Evolutionary conservation across 495 filamentous ascomycete species (phyloP).

Genomic region (Cryomyces antarcticus): DNA sequence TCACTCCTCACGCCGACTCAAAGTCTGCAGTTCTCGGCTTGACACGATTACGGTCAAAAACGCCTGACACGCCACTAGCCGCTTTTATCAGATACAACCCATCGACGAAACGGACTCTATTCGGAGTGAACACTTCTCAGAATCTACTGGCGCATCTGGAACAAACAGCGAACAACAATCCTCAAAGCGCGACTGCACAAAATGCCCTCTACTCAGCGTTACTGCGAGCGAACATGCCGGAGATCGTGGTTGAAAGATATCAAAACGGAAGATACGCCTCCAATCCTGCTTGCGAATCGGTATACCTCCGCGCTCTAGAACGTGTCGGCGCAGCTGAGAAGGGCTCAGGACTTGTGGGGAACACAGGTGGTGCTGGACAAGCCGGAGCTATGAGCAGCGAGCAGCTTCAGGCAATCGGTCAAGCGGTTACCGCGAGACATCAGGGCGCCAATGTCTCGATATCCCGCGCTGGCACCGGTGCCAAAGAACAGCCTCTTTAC

Average conservation of each 20-base stretch:
- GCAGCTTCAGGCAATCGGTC: constrained; percentile 65
- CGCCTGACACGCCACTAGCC: no score
- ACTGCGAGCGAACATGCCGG: constrained; percentile 77
- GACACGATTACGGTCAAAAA: no score
- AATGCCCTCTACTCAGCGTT: constrained; percentile 85
- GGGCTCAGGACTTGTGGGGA: constrained; percentile 7
- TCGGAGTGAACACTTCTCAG: constrained; percentile 35
- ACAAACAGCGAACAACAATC: constrained; percentile 78
- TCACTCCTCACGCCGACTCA: background rate
- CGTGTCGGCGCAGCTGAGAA: constrained; percentile 36
- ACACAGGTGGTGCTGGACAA: constrained; percentile 2
- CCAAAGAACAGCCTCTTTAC: constrained; percentile 63
- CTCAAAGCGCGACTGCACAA: constrained; percentile 65
- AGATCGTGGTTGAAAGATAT: constrained; percentile 77
- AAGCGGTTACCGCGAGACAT: constrained; percentile 62
- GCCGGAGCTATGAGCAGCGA: constrained; percentile 21
- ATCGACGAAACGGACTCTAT: constrained; percentile 21
- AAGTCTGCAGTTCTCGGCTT: background rate
- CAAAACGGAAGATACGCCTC: constrained; percentile 66
- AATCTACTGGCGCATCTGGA: constrained; percentile 52
- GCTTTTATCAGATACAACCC: background rate
- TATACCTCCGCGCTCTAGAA: constrained; percentile 56
- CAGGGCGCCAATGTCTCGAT: constrained; percentile 44
- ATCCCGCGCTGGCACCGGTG: constrained; percentile 37
- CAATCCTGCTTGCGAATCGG: constrained; percentile 47